Evolutionary conservation across 345 rosid species (phyloP).

Genomic region (Draba incana): DNA sequence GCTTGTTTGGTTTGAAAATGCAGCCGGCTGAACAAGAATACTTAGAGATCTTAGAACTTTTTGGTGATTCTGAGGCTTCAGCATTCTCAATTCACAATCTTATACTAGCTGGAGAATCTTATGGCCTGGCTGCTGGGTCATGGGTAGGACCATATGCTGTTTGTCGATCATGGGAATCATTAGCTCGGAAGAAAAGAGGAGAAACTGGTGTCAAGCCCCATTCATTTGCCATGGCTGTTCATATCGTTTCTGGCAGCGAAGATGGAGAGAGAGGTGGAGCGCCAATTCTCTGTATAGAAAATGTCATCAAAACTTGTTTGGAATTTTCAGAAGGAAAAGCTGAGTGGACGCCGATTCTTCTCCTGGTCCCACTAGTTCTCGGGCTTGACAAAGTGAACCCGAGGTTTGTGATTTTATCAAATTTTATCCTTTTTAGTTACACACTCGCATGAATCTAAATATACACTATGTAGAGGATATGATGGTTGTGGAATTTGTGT

Average conservation of each 20-base stretch:
- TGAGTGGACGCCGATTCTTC: slow-evolving; percentile 80
- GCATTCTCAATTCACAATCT: slow-evolving; percentile 92
- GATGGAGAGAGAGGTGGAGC: slow-evolving; percentile 98
- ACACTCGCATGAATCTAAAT: slow-evolving; percentile 67
- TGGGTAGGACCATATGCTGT: slow-evolving; percentile 99
- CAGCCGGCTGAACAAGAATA: slow-evolving; percentile 74
- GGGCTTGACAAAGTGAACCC: slow-evolving; percentile 90
- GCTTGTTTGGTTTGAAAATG: slow-evolving; percentile 68
- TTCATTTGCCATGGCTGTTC: slow-evolving; percentile 77
- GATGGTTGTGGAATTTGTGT: slow-evolving; percentile 57
- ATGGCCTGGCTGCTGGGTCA: slow-evolving; percentile 97
- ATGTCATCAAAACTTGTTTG: slow-evolving; percentile 68
- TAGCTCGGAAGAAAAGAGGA: slow-evolving; percentile 55
- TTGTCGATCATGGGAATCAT: slow-evolving; percentile 90
- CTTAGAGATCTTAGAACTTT: slow-evolving; percentile 71
- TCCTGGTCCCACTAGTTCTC: slow-evolving; percentile 96
- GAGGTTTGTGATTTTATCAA: slow-evolving; percentile 65
- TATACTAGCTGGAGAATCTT: slow-evolving; percentile 74
- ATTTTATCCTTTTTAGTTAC: slow-evolving; percentile 48
- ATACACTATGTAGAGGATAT: slow-evolving; percentile 68
- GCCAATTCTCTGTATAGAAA: slow-evolving; percentile 84
- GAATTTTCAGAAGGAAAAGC: slow-evolving; percentile 66
- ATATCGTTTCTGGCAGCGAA: slow-evolving; percentile 91
- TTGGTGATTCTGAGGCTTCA: slow-evolving; percentile 76
- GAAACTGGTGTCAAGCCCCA: slow-evolving; percentile 44